Conservation (phyloP, 73 alveolate species). For the Breviolum minutum region DNA sequence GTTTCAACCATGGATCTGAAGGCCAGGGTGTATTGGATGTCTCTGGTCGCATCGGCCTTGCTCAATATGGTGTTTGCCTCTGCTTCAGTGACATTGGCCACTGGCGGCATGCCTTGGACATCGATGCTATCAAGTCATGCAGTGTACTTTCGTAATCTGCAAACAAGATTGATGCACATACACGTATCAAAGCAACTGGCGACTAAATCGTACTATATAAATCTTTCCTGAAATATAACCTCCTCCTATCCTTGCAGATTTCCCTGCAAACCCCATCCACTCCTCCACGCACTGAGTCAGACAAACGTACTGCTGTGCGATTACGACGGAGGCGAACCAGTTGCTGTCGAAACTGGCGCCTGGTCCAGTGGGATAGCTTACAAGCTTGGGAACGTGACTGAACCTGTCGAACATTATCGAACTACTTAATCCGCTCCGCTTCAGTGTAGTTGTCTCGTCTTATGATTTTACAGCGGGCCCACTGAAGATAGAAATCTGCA, state of each 20-base stretch:
- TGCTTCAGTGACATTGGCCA: conserved; percentile 30
- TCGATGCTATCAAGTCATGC: background rate
- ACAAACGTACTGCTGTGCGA: background rate
- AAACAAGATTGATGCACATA: background rate
- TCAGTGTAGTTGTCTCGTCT: background rate
- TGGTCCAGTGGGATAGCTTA: background rate
- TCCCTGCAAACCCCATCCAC: background rate
- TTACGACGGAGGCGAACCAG: conserved; percentile 50
- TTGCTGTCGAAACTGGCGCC: conserved; percentile 94
- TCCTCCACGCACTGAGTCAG: background rate
- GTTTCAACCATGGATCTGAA: background rate
- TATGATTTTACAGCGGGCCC: background rate
- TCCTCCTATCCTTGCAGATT: background rate
- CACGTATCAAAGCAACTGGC: background rate
- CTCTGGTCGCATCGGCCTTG: background rate
- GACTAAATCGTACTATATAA: background rate
- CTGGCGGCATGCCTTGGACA: conserved; percentile 18
- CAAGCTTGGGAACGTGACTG: background rate
- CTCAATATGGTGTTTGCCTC: conserved; percentile 47
- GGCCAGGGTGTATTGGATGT: background rate
- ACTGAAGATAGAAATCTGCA: background rate
- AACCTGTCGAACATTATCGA: too few relatives aligned
- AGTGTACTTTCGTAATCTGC: too few relatives aligned
- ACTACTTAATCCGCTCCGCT: too few relatives aligned
- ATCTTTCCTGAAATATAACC: background rate